A percentile compares a stretch with the other conserved stretches of the same genome.
These are phyloP conservation scores for Botryotinia globosa DNA, from an alignment of 2,329 filamentous ascomycete species.

Conservation along the genomic window DNA sequence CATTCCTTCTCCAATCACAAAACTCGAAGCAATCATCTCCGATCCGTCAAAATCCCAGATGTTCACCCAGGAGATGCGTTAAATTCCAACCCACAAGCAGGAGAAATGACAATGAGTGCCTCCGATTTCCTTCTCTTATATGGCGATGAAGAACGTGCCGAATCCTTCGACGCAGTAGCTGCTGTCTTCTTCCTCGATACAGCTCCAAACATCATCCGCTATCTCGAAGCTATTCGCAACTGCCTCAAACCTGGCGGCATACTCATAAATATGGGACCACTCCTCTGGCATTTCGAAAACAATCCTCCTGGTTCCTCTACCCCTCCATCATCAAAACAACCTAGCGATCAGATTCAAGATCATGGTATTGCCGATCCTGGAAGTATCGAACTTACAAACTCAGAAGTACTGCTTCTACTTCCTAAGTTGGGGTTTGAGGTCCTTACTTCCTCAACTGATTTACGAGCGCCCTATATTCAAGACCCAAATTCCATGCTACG, in stretches of 20 bases:
- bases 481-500: constrained; percentile 82
- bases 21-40: constrained; percentile 71
- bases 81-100: constrained; percentile 40
- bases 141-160: constrained; percentile 57
- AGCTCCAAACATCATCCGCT: constrained; percentile 86
- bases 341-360: constrained; percentile 39
- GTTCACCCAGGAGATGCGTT: constrained; percentile 65
- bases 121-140: constrained; percentile 93
- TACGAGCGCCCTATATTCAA: constrained; percentile 83
- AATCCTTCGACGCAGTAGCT: constrained; percentile 74
- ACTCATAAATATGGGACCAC: constrained; percentile 84
- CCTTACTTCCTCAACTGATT: constrained; percentile 56
- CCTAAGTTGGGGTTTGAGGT: constrained; percentile 73
- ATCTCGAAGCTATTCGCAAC: constrained; percentile 77
- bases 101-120: constrained; percentile 86
- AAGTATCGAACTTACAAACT: constrained; percentile 83
- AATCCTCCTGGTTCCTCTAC: constrained; percentile 54
- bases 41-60: constrained; percentile 73
- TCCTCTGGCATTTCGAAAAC: constrained; percentile 95
- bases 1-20: constrained; percentile 84
- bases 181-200: constrained; percentile 98
- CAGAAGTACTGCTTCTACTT: constrained; percentile 79
- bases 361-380: constrained; percentile 83
- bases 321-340: constrained; percentile 40
- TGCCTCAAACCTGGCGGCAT: constrained; percentile 76